Evolutionary conservation across 495 filamentous ascomycete genomes (phyloP).

Genomic region (Xylaria intraflava): DNA sequence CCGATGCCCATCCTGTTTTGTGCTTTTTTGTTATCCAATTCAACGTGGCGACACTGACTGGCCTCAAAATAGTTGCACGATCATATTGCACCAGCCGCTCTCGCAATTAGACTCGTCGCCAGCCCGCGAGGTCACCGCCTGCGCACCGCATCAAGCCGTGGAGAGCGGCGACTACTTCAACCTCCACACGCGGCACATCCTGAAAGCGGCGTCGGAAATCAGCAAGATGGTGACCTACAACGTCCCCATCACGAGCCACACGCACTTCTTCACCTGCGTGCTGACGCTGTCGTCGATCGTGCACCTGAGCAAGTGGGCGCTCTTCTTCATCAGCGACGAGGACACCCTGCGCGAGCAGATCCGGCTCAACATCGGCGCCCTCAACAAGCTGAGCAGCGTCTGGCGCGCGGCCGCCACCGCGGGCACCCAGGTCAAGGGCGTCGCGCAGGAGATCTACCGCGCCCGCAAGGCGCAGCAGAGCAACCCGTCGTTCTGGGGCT

Average conservation of each 20-base stretch:
- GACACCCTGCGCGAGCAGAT: constrained; percentile 74
- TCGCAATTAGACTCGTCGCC: constrained; percentile 53
- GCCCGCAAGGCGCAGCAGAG: constrained; percentile 50
- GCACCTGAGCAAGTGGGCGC: constrained; percentile 58
- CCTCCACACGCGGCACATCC: constrained; percentile 72
- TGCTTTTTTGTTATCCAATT: background rate
- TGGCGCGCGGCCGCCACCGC: constrained; percentile 74
- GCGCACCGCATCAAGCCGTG: constrained; percentile 49
- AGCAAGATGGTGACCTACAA: constrained; percentile 72
- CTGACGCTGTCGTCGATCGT: constrained; percentile 63
- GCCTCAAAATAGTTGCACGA: constrained; percentile 35
- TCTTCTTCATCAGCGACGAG: constrained; percentile 47
- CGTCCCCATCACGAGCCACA: constrained; percentile 64
- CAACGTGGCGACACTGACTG: background rate
- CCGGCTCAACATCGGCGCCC: constrained; percentile 72
- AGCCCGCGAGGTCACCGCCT: constrained; percentile 49
- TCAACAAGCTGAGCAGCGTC: constrained; percentile 63
- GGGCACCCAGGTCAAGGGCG: constrained; percentile 64
- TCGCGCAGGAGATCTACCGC: constrained; percentile 59
- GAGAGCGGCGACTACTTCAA: constrained; percentile 52
- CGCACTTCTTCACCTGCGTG: constrained; percentile 84
- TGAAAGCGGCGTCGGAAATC: constrained; percentile 70
- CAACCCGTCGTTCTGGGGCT: constrained; percentile 46
- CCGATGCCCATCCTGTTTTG: background rate
- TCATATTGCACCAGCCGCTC: constrained; percentile 68